Evolutionary conservation across 2,329 filamentous ascomycete genomes (phyloP), one percentile per base, ranked within the genome.

Genomic region (Thermothelomyces thermophilus): DNA sequence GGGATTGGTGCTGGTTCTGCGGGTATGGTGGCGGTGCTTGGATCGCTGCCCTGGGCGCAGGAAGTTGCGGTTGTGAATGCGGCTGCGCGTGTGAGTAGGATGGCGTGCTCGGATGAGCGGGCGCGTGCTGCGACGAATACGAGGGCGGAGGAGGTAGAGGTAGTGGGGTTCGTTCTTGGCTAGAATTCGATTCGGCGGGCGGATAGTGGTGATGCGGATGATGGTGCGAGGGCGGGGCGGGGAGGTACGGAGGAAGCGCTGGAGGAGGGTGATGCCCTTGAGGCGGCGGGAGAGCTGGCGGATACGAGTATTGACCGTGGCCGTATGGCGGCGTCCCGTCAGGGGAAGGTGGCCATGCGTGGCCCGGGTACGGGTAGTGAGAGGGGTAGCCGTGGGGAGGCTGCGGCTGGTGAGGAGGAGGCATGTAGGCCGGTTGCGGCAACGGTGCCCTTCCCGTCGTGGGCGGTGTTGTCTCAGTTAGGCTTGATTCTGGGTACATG

Each of bases 401-500:
- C 13, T 42, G 46, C 3, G 43, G 44, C 5, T n/a, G 54, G 19
- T 55, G 54, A 28, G 48, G 52, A 9, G 42, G 48, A 17, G 44
- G 44, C 31, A 43, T 43, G 63, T 69, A 71, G 46, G 60, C 68
- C 55, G 71, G 75, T 62, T 68, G 72, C 61, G 65, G 77, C 73
- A 86, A 82, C 2, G 82, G 89, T 0, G 85, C 80, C 57, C 89
- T 80, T 11, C 89, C 91, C 34, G 94, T 80, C 2, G 87, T 84
- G 11, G 90, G 88, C 13, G 89, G 83, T 51, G 84, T 85, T 55
- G 84, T 77, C 62, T 96, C 91, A 63, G 89, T 88, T 59, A 96
- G 82, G 40, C 89, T 95, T 1, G 91, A 95, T 68, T 98, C 93
- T 0, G 93, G 93, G 66, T 98, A 98, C 81, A 97, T 89, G 64